Evolutionary conservation across 2,329 filamentous ascomycete species (phyloP).

Genomic region (Microsporum audouinii): DNA sequence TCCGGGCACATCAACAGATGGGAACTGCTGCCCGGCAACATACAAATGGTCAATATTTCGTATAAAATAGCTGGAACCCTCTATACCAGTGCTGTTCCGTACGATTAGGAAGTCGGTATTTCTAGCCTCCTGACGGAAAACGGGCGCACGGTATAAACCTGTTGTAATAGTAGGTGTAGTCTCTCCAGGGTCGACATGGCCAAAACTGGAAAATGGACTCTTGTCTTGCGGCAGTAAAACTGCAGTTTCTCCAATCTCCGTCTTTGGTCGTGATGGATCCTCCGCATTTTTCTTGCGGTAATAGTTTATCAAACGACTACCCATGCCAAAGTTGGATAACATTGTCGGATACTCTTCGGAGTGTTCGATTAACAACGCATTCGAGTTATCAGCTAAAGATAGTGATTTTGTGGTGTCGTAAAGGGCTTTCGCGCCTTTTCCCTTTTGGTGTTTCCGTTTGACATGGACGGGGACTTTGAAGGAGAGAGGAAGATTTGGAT

Average conservation of each 20-base stretch:
- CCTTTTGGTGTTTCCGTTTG: slow-evolving; percentile 74
- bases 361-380: slow-evolving; percentile 81
- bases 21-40: slow-evolving; percentile 85
- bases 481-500: slow-evolving; percentile 55
- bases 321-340: slow-evolving; percentile 95
- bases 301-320: slow-evolving; percentile 90
- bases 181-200: slow-evolving; percentile 82
- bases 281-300: slow-evolving; percentile 76
- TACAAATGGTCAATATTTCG: slow-evolving; percentile 85
- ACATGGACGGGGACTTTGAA: slow-evolving; percentile 61
- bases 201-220: slow-evolving; percentile 91
- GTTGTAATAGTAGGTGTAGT: slow-evolving; percentile 86
- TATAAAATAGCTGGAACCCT: slow-evolving; percentile 70
- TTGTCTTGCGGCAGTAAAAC: slow-evolving; percentile 86
- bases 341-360: slow-evolving; percentile 87
- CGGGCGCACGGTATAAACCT: slow-evolving; percentile 84
- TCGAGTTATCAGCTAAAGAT: slow-evolving; percentile 78
- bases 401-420: slow-evolving; percentile 73
- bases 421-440: slow-evolving; percentile 63
- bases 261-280: slow-evolving; percentile 62
- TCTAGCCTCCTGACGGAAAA: slow-evolving; percentile 75
- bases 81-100: slow-evolving; percentile 64
- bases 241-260: slow-evolving; percentile 76
- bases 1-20: slow-evolving; percentile 81
- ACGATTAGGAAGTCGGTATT: slow-evolving; percentile 77